phyloP scores from a whole-genome alignment of 2,329 filamentous ascomycete genomes.

The Hymenoscyphus infarciens region DNA sequence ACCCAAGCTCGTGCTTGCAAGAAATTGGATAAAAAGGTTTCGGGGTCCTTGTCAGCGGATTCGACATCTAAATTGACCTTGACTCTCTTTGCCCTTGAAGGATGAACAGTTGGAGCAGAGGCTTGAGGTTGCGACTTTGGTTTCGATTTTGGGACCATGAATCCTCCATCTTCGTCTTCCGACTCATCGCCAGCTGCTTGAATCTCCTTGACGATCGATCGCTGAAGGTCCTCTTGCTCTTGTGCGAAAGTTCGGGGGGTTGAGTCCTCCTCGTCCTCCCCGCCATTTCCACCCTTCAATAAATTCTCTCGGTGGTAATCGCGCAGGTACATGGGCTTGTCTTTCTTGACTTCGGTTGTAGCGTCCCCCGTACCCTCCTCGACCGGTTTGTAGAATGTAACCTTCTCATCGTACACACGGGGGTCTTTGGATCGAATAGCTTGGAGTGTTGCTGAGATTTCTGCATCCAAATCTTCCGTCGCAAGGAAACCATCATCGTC shows the following conservation, averaged over 20 bases:
- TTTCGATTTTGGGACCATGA: constrained; percentile 68
- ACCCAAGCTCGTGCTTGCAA: constrained; percentile 90
- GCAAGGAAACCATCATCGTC: constrained; percentile 87
- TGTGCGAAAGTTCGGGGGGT: constrained; percentile 70
- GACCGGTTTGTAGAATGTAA: constrained; percentile 71
- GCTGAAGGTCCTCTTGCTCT: constrained; percentile 82
- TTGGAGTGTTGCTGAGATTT: constrained; percentile 81
- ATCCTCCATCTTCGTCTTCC: constrained; percentile 54
- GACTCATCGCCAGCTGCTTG: constrained; percentile 58
- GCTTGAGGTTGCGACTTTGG: constrained; percentile 20
- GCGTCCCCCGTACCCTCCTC: constrained; percentile 47
- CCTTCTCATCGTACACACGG: constrained; percentile 76
- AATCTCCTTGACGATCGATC: constrained; percentile 75
- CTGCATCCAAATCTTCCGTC: constrained; percentile 78
- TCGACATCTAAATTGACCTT: constrained; percentile 63
- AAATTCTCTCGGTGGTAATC: constrained; percentile 93
- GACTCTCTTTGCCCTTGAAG: constrained; percentile 49
- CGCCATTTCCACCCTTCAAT: constrained; percentile 65
- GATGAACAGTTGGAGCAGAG: constrained; percentile 50
- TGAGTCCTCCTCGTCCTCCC: constrained; percentile 50
- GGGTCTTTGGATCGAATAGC: constrained; percentile 91
- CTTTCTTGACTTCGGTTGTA: constrained; percentile 52
- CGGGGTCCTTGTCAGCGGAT: constrained; percentile 81
- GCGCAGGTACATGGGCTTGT: constrained; percentile 79
- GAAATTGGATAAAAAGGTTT: constrained; percentile 92